These are phyloP conservation scores for Venturia pyrina DNA, from an alignment of 2,329 filamentous ascomycete species.

Conservation along the genomic window DNA sequence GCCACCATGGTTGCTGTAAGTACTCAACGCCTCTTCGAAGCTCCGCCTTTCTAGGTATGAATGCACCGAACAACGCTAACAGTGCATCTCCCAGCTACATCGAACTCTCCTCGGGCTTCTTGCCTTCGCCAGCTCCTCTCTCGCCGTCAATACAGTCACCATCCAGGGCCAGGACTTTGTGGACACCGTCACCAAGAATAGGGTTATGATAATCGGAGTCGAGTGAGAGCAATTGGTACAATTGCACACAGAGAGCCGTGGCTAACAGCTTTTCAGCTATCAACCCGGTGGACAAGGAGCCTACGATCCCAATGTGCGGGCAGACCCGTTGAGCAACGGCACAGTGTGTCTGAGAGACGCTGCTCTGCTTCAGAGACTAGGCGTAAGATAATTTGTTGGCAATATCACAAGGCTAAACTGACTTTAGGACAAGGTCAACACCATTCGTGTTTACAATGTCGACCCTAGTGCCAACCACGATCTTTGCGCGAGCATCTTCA, in stretches of 20 bases:
- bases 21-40: background rate
- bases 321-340: constrained; percentile 49
- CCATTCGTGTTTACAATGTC: constrained; percentile 56
- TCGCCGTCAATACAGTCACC: constrained; percentile 46
- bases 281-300: constrained; percentile 52
- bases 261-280: constrained; percentile 31
- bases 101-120: constrained; percentile 21
- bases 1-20: background rate
- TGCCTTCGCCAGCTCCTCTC: constrained; percentile 34
- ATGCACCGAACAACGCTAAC: background rate
- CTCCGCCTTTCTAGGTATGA: background rate
- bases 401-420: background rate
- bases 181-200: constrained; percentile 45
- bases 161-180: constrained; percentile 53
- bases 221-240: constrained; percentile 34
- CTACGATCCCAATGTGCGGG: constrained; percentile 38
- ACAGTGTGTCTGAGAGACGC: constrained; percentile 52
- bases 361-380: constrained; percentile 51
- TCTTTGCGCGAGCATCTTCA: constrained; percentile 54
- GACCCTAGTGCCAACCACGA: constrained; percentile 50
- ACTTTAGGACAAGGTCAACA: constrained; percentile 39
- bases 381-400: constrained; percentile 28
- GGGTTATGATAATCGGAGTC: constrained; percentile 53
- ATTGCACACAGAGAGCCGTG: background rate
- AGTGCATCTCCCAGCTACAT: background rate